A percentile compares a stretch with the other conserved stretches of the same genome.
Evolutionary conservation across 1,284 basidiomycete genomes (phyloP).

Genomic region (Tranzscheliella williamsii): DNA sequence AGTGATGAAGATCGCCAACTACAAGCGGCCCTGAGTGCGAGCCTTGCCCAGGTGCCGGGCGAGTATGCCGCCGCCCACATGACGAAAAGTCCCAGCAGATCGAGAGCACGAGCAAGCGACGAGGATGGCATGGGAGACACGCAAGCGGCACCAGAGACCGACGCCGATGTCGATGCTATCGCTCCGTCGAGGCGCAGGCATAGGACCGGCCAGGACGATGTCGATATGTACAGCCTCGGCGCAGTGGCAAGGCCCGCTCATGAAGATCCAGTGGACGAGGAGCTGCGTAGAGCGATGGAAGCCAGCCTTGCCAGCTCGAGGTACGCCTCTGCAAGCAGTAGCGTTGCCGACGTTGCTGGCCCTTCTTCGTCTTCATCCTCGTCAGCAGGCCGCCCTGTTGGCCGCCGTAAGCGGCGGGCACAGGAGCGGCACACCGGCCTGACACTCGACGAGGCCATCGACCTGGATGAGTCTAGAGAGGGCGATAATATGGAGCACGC

Average conservation of each 20-base stretch:
- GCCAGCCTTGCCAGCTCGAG: slow-evolving; percentile 19
- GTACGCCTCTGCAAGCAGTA: slow-evolving; percentile 3
- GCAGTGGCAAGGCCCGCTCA: neutral
- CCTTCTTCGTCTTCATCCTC: slow-evolving; percentile 5
- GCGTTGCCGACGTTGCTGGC: neutral
- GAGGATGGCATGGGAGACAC: slow-evolving; percentile 11
- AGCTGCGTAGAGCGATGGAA: slow-evolving; percentile 37
- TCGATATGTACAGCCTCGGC: neutral
- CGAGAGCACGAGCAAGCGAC: slow-evolving; percentile 22
- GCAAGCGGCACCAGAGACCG: slow-evolving; percentile 30
- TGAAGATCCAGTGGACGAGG: slow-evolving; percentile 25
- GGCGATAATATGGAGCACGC: slow-evolving; percentile 6
- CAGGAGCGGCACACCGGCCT: slow-evolving; percentile 34
- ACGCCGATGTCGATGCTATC: slow-evolving; percentile 52
- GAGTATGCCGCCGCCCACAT: neutral
- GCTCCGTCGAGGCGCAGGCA: slow-evolving; percentile 38
- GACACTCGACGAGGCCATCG: slow-evolving; percentile 30
- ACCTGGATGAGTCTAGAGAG: slow-evolving; percentile 23
- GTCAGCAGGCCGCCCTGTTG: slow-evolving; percentile 9
- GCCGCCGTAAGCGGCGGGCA: slow-evolving; percentile 22
- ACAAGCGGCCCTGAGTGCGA: slow-evolving; percentile 48
- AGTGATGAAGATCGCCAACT: slow-evolving; percentile 42
- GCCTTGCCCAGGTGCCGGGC: slow-evolving; percentile 17
- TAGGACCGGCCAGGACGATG: slow-evolving; percentile 2
- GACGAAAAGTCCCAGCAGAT: slow-evolving; percentile 19